Conservation (phyloP, 345 rosid species). For the Iberis pinnata region DNA sequence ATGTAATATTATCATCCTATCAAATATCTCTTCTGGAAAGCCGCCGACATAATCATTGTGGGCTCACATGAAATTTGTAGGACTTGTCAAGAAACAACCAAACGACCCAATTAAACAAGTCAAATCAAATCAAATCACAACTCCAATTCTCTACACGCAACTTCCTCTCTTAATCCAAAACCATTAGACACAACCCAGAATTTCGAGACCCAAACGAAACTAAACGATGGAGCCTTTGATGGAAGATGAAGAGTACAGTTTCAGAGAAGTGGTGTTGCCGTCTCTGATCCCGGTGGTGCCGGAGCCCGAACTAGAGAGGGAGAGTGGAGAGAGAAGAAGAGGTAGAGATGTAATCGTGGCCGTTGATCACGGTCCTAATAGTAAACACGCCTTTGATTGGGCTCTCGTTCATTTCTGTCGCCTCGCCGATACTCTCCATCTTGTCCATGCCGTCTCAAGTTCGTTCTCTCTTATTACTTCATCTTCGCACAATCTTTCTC, state of each 20-base stretch:
- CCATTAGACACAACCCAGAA: conserved; percentile 18
- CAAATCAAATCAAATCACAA: too few relatives aligned
- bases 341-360: conserved; percentile 32
- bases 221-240: conserved; percentile 45
- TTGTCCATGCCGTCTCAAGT: conserved; percentile 82
- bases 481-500: background rate
- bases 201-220: too few relatives aligned
- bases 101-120: background rate
- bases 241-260: conserved; percentile 59
- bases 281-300: conserved; percentile 44
- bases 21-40: conserved; percentile 23
- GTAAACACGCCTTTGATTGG: conserved; percentile 36
- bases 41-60: too few relatives aligned
- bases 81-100: conserved; percentile 25
- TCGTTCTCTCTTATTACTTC: too few relatives aligned
- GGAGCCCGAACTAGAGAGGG: conserved; percentile 63
- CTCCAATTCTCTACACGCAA: conserved; percentile 9
- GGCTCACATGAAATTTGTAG: background rate
- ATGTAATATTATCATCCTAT: too few relatives aligned
- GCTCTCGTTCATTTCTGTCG: conserved; percentile 65
- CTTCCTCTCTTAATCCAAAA: conserved; percentile 14
- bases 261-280: conserved; percentile 59
- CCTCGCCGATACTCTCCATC: conserved; percentile 77
- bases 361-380: conserved; percentile 34
- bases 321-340: conserved; percentile 55